A percentile compares a stretch with the other conserved stretches of the same genome.
Evolutionary conservation across 2,329 filamentous ascomycete genomes (phyloP).

Genomic region (Neofusicoccum sp.): DNA sequence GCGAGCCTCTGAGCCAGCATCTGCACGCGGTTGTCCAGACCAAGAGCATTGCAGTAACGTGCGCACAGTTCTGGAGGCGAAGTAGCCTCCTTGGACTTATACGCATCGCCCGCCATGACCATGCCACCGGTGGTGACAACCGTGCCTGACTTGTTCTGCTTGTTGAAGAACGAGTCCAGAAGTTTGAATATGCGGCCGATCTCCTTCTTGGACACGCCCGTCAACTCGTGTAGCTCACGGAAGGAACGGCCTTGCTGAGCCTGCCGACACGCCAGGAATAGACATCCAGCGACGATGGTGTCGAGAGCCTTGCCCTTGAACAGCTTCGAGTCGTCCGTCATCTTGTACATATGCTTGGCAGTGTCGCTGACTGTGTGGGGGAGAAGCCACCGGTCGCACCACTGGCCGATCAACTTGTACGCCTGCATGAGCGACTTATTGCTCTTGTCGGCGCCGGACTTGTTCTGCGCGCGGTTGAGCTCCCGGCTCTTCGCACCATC

Average conservation of each 20-base stretch:
- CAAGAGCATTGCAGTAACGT: conserved; percentile 84
- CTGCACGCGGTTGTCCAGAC: conserved; percentile 70
- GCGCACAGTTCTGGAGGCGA: conserved; percentile 81
- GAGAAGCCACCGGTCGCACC: conserved; percentile 77
- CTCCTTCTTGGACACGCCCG: conserved; percentile 93
- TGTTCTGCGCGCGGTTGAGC: conserved; percentile 79
- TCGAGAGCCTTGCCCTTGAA: conserved; percentile 96
- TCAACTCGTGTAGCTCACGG: conserved; percentile 89
- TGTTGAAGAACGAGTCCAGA: conserved; percentile 82
- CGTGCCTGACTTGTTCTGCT: conserved; percentile 45
- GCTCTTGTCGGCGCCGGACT: conserved; percentile 74
- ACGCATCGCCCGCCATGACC: conserved; percentile 55
- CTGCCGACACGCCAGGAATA: conserved; percentile 96
- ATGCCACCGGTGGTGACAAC: conserved; percentile 33
- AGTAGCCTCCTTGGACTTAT: conserved; percentile 73
- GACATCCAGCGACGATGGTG: conserved; percentile 89
- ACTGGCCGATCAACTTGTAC: conserved; percentile 81
- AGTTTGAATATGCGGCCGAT: conserved; percentile 94
- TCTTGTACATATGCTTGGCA: conserved; percentile 93
- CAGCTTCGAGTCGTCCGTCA: conserved; percentile 85
- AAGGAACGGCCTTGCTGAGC: conserved; percentile 85
- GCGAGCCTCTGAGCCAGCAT: conserved; percentile 79
- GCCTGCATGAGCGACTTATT: conserved; percentile 79
- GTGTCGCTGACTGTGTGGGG: conserved; percentile 67
- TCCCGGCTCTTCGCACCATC: conserved; percentile 67